Percentiles rank a stretch among this genome's conserved stretches.
phyloP scores from a whole-genome alignment of 345 rosid species.

The Gossypium herbaceum region DNA sequence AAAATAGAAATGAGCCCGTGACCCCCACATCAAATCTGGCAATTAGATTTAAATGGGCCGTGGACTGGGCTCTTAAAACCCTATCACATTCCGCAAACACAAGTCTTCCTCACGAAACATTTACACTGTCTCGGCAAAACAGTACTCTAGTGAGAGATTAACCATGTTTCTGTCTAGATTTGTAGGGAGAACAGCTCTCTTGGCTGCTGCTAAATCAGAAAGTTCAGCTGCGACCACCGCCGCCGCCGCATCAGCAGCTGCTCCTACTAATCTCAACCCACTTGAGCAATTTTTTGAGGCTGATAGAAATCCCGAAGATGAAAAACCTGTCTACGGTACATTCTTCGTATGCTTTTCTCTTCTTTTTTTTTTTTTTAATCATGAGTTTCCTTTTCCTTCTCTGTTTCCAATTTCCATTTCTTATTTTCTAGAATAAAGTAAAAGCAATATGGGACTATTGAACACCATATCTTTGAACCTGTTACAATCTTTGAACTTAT shows the following conservation, averaged over 20 bases:
- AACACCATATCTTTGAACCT: background rate
- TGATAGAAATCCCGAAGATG: slow-evolving; percentile 64
- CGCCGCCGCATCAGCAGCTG: slow-evolving; percentile 43
- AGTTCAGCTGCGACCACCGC: slow-evolving; percentile 42
- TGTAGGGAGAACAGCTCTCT: slow-evolving; percentile 54
- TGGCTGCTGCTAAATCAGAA: slow-evolving; percentile 63
- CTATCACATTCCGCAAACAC: background rate
- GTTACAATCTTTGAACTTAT: background rate
- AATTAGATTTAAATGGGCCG: no score
- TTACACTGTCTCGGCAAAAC: background rate
- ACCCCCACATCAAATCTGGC: no score
- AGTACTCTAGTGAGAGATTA: background rate
- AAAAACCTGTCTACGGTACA: slow-evolving; percentile 68
- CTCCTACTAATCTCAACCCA: slow-evolving; percentile 45
- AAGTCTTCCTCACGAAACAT: background rate
- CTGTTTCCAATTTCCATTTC: background rate
- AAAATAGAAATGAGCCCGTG: no score
- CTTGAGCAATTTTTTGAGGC: slow-evolving; percentile 82
- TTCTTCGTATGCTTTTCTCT: background rate
- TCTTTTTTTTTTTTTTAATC: background rate
- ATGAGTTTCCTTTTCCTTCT: background rate
- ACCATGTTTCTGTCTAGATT: slow-evolving; percentile 62
- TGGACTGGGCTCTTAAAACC: background rate
- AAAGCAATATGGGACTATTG: background rate
- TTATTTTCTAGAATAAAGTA: background rate